Base-by-base conservation (phyloP, 306 rosid species). In the Purshia tridentata region DNA sequence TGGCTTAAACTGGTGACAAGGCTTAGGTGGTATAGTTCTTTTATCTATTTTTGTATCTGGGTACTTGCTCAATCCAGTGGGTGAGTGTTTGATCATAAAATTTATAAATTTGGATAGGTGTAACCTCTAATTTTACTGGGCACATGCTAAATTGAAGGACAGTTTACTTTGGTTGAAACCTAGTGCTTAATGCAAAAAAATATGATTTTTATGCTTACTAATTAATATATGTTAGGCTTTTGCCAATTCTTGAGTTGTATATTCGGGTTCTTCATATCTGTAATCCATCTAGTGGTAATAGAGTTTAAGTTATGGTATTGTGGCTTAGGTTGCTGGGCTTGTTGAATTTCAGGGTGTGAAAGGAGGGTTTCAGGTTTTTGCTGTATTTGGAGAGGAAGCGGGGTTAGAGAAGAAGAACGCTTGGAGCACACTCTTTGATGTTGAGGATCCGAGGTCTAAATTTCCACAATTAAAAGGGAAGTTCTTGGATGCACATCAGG, bases 371-470 rank as follows among this genome's bases (percentile, higher is more conserved):
- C 50, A 92, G 66, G 99, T 95, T 72, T 82, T 81, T 77, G 93
- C 99, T 41, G 91, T 95, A 45, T 86, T 84, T 19, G 93, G 88
- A 47, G 99, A 83, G 65, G 86, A 83, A 67, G 80, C 82, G n/a
- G 82, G 75, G 77, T 57, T 64, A 9, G 95, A 88, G 67, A 92
- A 85, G 85, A 95, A 88, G 86, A 85, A 80, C 81, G 68, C 71
- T 22, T 95, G 98, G 99, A 85, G 92, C 49, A 58, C 97, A n/a
- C 80, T 95, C 8, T 95, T 95, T 81, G 93, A 95, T 61, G 98
- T 95, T 70, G 92, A 95, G 81, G 99, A 95, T 80, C 99, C 99
- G 0, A 95, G 99, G 67, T 76, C 91, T 5, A 95, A 86, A 81
- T 78, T 80, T 22, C 90, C 91, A 6, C 90, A 79, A 72, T 50